Evolutionary conservation across 2,329 filamentous ascomycete genomes (phyloP).

Genomic region (Aspergillus carbonarius): DNA sequence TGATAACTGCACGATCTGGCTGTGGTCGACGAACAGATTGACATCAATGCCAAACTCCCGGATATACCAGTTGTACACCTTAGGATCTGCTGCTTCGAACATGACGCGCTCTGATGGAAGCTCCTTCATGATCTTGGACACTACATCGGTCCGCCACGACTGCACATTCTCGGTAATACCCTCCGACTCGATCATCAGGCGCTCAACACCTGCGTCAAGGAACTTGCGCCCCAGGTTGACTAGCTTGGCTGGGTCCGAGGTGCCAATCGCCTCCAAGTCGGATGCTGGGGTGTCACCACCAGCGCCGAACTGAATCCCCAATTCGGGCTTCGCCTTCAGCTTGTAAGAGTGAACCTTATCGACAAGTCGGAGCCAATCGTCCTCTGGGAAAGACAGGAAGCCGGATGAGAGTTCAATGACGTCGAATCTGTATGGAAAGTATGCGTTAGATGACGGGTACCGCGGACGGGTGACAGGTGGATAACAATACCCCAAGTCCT

Average conservation of each 20-base stretch:
- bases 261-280: conserved; percentile 50
- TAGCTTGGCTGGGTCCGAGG: conserved; percentile 51
- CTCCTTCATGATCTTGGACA: conserved; percentile 53
- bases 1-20: conserved; percentile 57
- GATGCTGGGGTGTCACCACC: conserved; percentile 53
- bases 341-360: conserved; percentile 50
- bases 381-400: conserved; percentile 55
- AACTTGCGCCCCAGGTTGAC: conserved; percentile 52
- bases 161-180: conserved; percentile 59
- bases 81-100: conserved; percentile 59
- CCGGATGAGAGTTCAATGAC: conserved; percentile 56
- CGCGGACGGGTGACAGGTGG: neutral
- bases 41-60: conserved; percentile 58
- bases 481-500: conserved; percentile 45
- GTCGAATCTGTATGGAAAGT: conserved; percentile 46
- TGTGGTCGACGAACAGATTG: conserved; percentile 59
- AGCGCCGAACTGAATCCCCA: conserved; percentile 59
- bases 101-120: conserved; percentile 55
- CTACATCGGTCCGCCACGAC: conserved; percentile 56
- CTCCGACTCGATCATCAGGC: conserved; percentile 61
- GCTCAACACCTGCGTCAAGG: conserved; percentile 53
- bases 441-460: conserved; percentile 4
- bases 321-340: conserved; percentile 55
- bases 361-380: conserved; percentile 55
- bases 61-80: conserved; percentile 59